Base-by-base conservation (phyloP, 352 stramenopile genomes). In the Pythium sukuiense region DNA sequence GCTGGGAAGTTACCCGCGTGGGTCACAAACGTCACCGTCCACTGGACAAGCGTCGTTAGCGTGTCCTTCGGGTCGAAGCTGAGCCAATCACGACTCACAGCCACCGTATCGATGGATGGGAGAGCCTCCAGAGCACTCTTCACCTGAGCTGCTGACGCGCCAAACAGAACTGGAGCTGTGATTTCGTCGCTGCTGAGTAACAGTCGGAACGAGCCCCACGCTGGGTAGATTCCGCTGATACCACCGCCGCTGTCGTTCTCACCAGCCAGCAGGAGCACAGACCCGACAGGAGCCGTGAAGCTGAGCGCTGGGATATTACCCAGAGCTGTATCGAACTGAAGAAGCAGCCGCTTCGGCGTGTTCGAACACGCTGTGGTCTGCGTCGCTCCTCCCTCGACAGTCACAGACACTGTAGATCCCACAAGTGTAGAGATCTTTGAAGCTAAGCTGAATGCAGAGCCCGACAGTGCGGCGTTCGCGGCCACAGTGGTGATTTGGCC, bases 131-230 rank as follows among this genome's bases (percentile, higher is more conserved):
- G 72, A 0, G 89, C 87, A 32, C 52, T 65, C 29, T 94, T 63
- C 1, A 98, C 60, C 2, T 64, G 58, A 8, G 63, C 54, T 1
- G 63, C 69, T 11, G 75, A 76, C 3, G 87, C 89, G 46, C 96
- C 81, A 56, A 95, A 94, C 11, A 73, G 74, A 20, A 98, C 71
- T 11, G 56, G 59, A 0, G 59, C 37, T 0, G 90, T 97, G 1
- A 62, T 57, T 56, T 88, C 79, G 2, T 61, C 37, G 32, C 54
- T 76, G 46, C 72, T 72, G 26, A 87, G 79, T 3, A 61, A 59
- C 0, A 98, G 65, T 0, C 62, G 77, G 67, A 97, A 98, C 9
- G 75, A 85, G 0, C 93, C 93, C 87, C 88, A 97, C 0, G 95
- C 73, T 2, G 90, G 90, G 30, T 94, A 92, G 24, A 97, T 78